phyloP scores from a whole-genome alignment of 441 rosid species.

The Mallotus repandus region DNA sequence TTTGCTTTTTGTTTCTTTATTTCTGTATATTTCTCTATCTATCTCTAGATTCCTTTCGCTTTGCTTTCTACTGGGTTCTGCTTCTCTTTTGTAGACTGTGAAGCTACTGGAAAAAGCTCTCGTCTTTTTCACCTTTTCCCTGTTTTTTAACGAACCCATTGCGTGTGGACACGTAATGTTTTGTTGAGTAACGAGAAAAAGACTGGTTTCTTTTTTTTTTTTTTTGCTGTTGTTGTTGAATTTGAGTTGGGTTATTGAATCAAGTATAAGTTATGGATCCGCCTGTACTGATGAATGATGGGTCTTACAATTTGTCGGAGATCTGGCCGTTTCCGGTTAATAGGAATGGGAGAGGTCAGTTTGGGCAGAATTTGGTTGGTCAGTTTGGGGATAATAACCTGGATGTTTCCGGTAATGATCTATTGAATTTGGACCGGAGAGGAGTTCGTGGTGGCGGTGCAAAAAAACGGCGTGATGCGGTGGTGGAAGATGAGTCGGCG shows the following conservation, averaged over 20 bases:
- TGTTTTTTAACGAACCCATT: constrained; percentile 5
- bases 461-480: constrained; percentile 49
- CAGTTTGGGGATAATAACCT: constrained; percentile 38
- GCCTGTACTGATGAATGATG: constrained; percentile 58
- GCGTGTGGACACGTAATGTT: background rate
- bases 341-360: constrained; percentile 41
- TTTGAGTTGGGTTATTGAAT: constrained; percentile 17
- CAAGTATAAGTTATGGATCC: constrained; percentile 55
- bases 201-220: background rate
- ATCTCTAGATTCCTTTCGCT: constrained; percentile 1
- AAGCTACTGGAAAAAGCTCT: constrained; percentile 15
- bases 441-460: constrained; percentile 38
- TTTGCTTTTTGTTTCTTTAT: background rate
- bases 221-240: background rate
- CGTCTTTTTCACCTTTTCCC: too few relatives aligned
- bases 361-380: constrained; percentile 30
- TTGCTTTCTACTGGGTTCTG: constrained; percentile 6
- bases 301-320: constrained; percentile 60
- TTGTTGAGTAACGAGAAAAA: background rate
- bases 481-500: constrained; percentile 45
- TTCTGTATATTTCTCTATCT: background rate
- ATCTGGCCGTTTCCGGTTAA: constrained; percentile 77
- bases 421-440: constrained; percentile 40
- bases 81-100: background rate
- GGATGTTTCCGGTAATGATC: constrained; percentile 40